A percentile compares a stretch with the other conserved stretches of the same genome.
Conservation (phyloP, 768 basidiomycete species). For the Boletus rubroflammeus region DNA sequence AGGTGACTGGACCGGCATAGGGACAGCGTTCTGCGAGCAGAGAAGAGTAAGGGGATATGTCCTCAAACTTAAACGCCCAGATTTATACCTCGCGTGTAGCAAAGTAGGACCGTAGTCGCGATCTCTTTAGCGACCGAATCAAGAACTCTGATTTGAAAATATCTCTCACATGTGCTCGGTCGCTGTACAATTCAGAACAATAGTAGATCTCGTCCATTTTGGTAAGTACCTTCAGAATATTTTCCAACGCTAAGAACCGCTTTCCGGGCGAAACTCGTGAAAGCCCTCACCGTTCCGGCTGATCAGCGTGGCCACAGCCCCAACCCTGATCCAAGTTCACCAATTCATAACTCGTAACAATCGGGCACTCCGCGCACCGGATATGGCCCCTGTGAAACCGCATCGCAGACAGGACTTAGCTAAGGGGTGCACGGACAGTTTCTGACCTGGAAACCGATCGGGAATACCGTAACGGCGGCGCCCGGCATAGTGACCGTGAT, state of each 20-base stretch:
- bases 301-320: constrained; percentile 17
- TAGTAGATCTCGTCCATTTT: constrained; percentile 28
- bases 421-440: constrained; percentile 7
- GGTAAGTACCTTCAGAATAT: constrained; percentile 17
- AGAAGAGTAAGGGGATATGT: constrained; percentile 18
- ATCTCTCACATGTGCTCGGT: constrained; percentile 32
- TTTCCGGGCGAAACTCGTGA: constrained; percentile 17
- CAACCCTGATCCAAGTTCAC: constrained; percentile 16
- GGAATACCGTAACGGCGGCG: constrained; percentile 22
- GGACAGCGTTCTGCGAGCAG: constrained; percentile 8
- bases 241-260: constrained; percentile 14
- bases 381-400: constrained; percentile 16
- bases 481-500: constrained; percentile 22
- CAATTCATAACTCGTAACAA: constrained; percentile 10
- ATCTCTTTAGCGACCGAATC: constrained; percentile 32
- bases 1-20: constrained; percentile 11
- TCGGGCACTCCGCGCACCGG: constrained; percentile 10
- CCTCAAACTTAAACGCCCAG: constrained; percentile 21
- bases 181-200: constrained; percentile 25
- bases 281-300: constrained; percentile 12
- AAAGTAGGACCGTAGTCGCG: constrained; percentile 24
- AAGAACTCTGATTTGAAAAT: constrained; percentile 35
- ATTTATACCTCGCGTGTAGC: constrained; percentile 33
- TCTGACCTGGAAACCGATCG: constrained; percentile 20
- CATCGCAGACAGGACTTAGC: constrained; percentile 3